phyloP scores from a whole-genome alignment of 129 eudicot species.

The Centella asiatica region DNA sequence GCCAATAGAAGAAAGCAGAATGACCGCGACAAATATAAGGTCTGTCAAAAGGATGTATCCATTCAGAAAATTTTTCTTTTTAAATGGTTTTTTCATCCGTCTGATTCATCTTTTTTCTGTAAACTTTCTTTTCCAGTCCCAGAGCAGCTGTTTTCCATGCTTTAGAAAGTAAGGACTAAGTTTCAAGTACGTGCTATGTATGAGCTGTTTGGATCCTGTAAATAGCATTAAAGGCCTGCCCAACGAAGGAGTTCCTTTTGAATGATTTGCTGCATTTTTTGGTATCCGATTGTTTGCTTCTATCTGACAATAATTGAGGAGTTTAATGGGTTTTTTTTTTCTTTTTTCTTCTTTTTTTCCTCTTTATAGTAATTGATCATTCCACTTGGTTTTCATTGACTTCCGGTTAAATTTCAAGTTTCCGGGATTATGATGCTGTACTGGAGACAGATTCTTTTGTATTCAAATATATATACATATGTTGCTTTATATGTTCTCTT shows the following conservation, averaged over 20 bases:
- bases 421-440: too few species aligned
- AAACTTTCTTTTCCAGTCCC: conserved; percentile 10
- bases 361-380: not conserved
- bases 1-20: conserved; percentile 21
- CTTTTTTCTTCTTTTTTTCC: not conserved
- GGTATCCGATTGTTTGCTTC: conserved; percentile 26
- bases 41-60: conserved; percentile 10
- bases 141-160: conserved; percentile 38
- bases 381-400: not conserved
- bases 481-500: not conserved
- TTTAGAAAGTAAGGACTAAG: conserved; percentile 22
- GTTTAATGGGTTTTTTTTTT: conserved; percentile 17
- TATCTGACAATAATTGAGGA: conserved; percentile 23
- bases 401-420: too few species aligned
- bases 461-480: not conserved
- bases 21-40: conserved; percentile 20
- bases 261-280: conserved; percentile 21
- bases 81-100: not conserved
- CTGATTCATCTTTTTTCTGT: conserved; percentile 8
- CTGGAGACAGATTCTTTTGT: conserved; percentile 13
- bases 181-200: not conserved
- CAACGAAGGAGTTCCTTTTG: conserved; percentile 23
- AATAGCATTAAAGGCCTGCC: conserved; percentile 31
- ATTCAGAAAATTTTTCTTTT: not conserved
- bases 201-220: conserved; percentile 22